Evolutionary conservation across 1,284 basidiomycete species (phyloP).

Genomic region (Athelia psychrophila): DNA sequence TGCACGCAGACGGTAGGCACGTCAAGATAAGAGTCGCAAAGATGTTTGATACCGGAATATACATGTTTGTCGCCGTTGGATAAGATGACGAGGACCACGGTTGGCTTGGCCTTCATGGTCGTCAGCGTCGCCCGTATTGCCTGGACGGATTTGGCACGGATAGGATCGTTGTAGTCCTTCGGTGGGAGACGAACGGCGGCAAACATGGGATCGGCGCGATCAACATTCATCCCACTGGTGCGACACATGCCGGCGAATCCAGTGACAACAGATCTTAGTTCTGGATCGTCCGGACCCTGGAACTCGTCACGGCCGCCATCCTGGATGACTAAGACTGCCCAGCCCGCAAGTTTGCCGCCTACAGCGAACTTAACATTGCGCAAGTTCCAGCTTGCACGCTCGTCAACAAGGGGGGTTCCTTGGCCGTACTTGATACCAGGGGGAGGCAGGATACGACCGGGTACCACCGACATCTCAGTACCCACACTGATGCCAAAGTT

Average conservation of each 20-base stretch:
- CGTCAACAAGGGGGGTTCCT: slow-evolving; percentile 46
- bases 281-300: slow-evolving; percentile 41
- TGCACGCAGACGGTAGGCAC: slow-evolving; percentile 71
- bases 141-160: slow-evolving; percentile 40
- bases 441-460: slow-evolving; percentile 61
- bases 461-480: slow-evolving; percentile 68
- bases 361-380: slow-evolving; percentile 55
- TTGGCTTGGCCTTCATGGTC: slow-evolving; percentile 22
- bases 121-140: slow-evolving; percentile 27
- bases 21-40: slow-evolving; percentile 64
- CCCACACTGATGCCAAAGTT: slow-evolving; percentile 63
- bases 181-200: slow-evolving; percentile 40
- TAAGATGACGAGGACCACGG: slow-evolving; percentile 53
- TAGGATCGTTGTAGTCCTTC: slow-evolving; percentile 44
- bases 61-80: slow-evolving; percentile 65
- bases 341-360: slow-evolving; percentile 50
- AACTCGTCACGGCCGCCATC: slow-evolving; percentile 55
- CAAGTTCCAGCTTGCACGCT: slow-evolving; percentile 72
- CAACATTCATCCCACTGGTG: slow-evolving; percentile 57
- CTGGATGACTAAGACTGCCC: slow-evolving; percentile 63
- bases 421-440: slow-evolving; percentile 57
- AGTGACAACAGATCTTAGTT: slow-evolving; percentile 37
- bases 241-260: slow-evolving; percentile 58
- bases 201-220: slow-evolving; percentile 27
- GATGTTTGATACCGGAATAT: slow-evolving; percentile 68